These are phyloP conservation scores for Hypomyces perniciosus DNA, from an alignment of 2,329 filamentous ascomycete species.

Conservation along the genomic window DNA sequence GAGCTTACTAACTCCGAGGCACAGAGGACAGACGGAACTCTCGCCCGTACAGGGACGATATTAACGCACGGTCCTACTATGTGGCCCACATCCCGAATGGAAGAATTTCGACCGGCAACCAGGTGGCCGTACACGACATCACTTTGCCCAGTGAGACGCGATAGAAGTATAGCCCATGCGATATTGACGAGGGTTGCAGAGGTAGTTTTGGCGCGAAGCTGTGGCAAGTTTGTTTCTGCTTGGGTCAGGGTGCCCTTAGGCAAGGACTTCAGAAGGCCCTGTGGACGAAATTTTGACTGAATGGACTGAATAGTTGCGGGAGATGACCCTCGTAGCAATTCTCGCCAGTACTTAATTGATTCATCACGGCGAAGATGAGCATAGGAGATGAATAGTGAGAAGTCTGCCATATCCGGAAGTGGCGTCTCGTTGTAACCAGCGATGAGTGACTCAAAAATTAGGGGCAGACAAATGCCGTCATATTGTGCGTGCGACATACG, in stretches of 20 bases:
- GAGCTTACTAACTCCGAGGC: too few relatives aligned
- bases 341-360: constrained; percentile 35
- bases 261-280: not conserved
- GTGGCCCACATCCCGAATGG: constrained; percentile 25
- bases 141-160: constrained; percentile 26
- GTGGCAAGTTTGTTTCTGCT: not conserved
- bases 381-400: constrained; percentile 15
- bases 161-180: constrained; percentile 35
- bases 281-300: not conserved
- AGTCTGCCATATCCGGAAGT: constrained; percentile 20
- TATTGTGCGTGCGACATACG: constrained; percentile 44
- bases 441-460: constrained; percentile 31
- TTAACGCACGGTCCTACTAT: constrained; percentile 37
- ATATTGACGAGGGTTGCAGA: constrained; percentile 33
- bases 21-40: too few relatives aligned
- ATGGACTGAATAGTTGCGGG: constrained; percentile 17
- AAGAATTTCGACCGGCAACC: constrained; percentile 33
- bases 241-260: not conserved
- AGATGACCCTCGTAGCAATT: constrained; percentile 32
- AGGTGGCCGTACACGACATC: constrained; percentile 37
- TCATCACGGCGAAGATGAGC: not conserved
- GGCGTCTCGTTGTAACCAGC: constrained; percentile 27
- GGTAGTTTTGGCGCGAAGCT: constrained; percentile 10
- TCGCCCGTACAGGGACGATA: constrained; percentile 35
- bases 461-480: constrained; percentile 39